Base-by-base conservation (phyloP, 208 protist genomes). In the Crithidia acanthocephali region DNA sequence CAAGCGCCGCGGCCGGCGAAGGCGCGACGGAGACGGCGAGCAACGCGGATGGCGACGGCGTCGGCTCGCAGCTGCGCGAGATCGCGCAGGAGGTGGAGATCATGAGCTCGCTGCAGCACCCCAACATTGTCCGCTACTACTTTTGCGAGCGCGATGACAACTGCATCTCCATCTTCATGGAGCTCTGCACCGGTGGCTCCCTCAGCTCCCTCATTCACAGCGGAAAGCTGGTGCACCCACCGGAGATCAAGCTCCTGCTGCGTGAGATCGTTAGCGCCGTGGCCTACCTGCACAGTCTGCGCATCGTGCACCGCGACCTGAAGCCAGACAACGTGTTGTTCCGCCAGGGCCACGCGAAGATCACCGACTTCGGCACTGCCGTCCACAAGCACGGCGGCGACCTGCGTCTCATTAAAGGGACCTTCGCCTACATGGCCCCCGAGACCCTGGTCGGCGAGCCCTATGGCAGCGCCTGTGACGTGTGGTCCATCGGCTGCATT, bases 401-500 rank as follows among this genome's bases (percentile, higher is more conserved):
- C 25, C 73, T 92, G 20, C 76, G 52, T 27, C 76, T 83, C n/a
- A 74, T 93, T 35, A 88, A 85, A 23, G 88, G 91, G 28, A 94
- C 91, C 6, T 85, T 96, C 71, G 83, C 81, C 10, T 98, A 98
- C 81, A 97, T 97, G 84, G 95, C 97, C 0, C 93, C 94, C 7
- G 90, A 97, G 74, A 93, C 97, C 16, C 62, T 98, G 6, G 66
- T 98, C 0, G 90, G 91, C 7, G 81, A 94, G 16, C 73, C 85
- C 52, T 98, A 98, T 71, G 92, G 88, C 55, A 84, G 88, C n/a
- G 84, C 89, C 50, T 97, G 97, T 59, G 95, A 98, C 80, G 85
- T 98, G 51, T 98, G 95, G 95, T 97, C 94, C 10, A 86, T 98
- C 64, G 95, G 95, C 23, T 98, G 95, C 79, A 98, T 98, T 66